phyloP scores from a whole-genome alignment of 148 eudicot genomes.

The Fagopyrum esculentum region DNA sequence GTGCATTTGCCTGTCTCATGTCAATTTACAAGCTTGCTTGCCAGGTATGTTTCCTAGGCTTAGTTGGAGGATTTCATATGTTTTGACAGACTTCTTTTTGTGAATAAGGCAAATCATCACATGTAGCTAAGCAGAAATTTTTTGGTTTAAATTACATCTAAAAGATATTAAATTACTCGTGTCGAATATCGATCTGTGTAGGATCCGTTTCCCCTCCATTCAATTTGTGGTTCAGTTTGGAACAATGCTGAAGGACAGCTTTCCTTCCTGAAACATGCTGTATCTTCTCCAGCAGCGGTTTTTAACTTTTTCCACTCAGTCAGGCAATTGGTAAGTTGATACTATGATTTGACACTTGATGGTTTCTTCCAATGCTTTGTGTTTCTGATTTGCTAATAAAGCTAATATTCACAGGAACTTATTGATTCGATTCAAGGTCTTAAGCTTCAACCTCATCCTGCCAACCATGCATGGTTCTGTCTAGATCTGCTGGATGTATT shows the following conservation, averaged over 20 bases:
- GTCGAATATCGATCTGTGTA: slow-evolving; percentile 19
- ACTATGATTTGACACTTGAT: slow-evolving; percentile 5
- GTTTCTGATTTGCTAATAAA: slow-evolving; percentile 12
- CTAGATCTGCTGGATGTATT: slow-evolving; percentile 80
- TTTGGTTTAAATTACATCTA: background rate
- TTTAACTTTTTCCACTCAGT: slow-evolving; percentile 71
- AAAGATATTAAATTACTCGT: background rate
- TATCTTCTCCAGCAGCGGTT: slow-evolving; percentile 66
- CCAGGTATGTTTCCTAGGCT: slow-evolving; percentile 30
- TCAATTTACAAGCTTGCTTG: slow-evolving; percentile 60
- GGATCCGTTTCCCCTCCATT: slow-evolving; percentile 80
- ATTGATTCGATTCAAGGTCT: slow-evolving; percentile 56
- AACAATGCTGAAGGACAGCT: slow-evolving; percentile 83
- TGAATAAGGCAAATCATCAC: background rate
- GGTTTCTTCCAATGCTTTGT: background rate
- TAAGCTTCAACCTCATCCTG: slow-evolving; percentile 50
- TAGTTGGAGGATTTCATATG: background rate
- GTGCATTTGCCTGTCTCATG: slow-evolving; percentile 69
- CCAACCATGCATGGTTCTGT: slow-evolving; percentile 81
- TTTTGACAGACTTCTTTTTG: background rate
- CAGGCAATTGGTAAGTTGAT: slow-evolving; percentile 62
- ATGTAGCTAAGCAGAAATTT: background rate
- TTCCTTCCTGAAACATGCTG: slow-evolving; percentile 78
- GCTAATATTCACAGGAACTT: slow-evolving; percentile 42
- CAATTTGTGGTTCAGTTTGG: slow-evolving; percentile 85